phyloP scores from a whole-genome alignment of 805 yeast genomes.

The Kluyveromyces dobzhanskii region DNA sequence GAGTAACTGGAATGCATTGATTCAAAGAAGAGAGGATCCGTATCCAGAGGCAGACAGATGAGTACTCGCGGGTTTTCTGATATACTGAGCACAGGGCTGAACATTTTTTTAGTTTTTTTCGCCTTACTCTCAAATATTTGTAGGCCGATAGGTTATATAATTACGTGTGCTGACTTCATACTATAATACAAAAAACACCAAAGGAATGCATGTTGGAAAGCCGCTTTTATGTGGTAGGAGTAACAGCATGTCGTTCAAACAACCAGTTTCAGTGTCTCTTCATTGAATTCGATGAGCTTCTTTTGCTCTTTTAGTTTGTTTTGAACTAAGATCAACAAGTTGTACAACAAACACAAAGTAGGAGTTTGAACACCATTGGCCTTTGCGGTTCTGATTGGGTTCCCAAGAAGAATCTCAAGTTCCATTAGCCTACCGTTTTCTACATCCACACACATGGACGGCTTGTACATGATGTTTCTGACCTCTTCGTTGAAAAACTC shows the following conservation, averaged over 20 bases:
- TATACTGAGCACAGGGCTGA: too few species aligned
- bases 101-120: too few species aligned
- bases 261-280: slow-evolving; percentile 5
- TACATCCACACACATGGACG: slow-evolving; percentile 64
- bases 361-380: slow-evolving; percentile 48
- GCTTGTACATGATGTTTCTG: slow-evolving; percentile 45
- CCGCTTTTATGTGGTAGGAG: too few species aligned
- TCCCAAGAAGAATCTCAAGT: slow-evolving; percentile 64
- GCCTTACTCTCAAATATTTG: too few species aligned
- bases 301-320: slow-evolving; percentile 48
- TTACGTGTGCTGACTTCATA: too few species aligned
- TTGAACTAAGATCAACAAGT: slow-evolving; percentile 53
- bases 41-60: too few species aligned
- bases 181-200: too few species aligned
- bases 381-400: slow-evolving; percentile 43
- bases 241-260: not conserved
- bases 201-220: too few species aligned
- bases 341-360: slow-evolving; percentile 46
- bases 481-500: slow-evolving; percentile 45
- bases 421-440: slow-evolving; percentile 59
- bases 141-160: too few species aligned
- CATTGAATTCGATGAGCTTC: slow-evolving; percentile 33
- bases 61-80: too few species aligned
- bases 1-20: too few species aligned
- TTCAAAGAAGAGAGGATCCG: too few species aligned